Conservation (phyloP, 352 stramenopile species). For the Pilasporangium apinafurcum region DNA sequence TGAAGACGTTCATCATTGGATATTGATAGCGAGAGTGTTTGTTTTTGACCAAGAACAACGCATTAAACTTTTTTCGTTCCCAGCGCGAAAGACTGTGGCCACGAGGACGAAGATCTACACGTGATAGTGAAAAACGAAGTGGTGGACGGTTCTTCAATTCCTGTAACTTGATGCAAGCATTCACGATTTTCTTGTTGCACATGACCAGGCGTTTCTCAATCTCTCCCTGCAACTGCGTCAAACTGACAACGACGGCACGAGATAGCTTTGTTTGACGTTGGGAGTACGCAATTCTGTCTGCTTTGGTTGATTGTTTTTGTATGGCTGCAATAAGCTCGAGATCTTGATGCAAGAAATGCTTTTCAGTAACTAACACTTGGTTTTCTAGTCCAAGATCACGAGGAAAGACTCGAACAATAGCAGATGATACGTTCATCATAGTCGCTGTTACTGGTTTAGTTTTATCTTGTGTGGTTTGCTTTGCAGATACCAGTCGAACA, state of each 20-base stretch:
- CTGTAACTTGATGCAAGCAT: conserved; percentile 44
- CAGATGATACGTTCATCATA: conserved; percentile 1
- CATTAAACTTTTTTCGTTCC: conserved; percentile 28
- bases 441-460: neutral
- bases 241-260: conserved; percentile 36
- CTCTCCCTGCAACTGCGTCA: conserved; percentile 35
- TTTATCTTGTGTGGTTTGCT: neutral
- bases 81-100: conserved; percentile 32
- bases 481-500: conserved; percentile 10
- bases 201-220: conserved; percentile 48
- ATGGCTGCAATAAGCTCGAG: conserved; percentile 25
- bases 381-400: conserved; percentile 37
- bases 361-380: conserved; percentile 48
- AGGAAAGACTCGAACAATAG: conserved; percentile 52
- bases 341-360: conserved; percentile 51
- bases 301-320: conserved; percentile 11
- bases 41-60: conserved; percentile 1
- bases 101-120: conserved; percentile 25
- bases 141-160: neutral
- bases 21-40: conserved; percentile 11
- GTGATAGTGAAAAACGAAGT: conserved; percentile 22
- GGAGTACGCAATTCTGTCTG: too few species aligned
- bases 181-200: conserved; percentile 55
- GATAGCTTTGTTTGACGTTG: conserved; percentile 9
- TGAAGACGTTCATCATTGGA: conserved; percentile 48